Conservation (phyloP, 2,329 filamentous ascomycete genomes). For the Aspergillus brasiliensis region DNA sequence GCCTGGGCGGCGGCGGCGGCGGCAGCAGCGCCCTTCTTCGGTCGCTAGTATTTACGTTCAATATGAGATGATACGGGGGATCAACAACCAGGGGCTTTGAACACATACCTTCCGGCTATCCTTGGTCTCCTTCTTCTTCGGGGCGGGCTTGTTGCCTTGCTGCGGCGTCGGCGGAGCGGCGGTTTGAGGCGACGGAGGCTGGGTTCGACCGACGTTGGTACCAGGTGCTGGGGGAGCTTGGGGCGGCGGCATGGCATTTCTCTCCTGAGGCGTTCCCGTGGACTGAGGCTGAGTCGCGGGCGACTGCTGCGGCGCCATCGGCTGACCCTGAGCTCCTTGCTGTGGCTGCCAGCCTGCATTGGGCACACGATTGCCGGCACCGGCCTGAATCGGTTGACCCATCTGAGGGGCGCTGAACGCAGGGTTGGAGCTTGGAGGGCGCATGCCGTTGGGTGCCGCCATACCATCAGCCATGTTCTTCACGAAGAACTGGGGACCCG, state of each 20-base stretch:
- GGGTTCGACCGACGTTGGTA: slow-evolving; percentile 43
- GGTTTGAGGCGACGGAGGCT: slow-evolving; percentile 48
- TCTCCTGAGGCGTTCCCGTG: slow-evolving; percentile 60
- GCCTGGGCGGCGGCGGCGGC: slow-evolving; percentile 38
- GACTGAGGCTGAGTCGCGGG: slow-evolving; percentile 47
- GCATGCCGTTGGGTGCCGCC: slow-evolving; percentile 56
- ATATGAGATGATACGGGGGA: slow-evolving; percentile 12
- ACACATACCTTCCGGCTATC: slow-evolving; percentile 54
- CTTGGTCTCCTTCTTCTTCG: slow-evolving; percentile 62
- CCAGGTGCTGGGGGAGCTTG: slow-evolving; percentile 46
- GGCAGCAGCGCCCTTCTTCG: slow-evolving; percentile 37
- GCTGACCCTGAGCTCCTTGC: slow-evolving; percentile 42
- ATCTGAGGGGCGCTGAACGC: slow-evolving; percentile 46
- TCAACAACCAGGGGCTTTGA: neutral
- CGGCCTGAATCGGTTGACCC: slow-evolving; percentile 47
- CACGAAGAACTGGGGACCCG: slow-evolving; percentile 44
- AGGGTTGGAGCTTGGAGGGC: slow-evolving; percentile 59
- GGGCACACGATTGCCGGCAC: slow-evolving; percentile 42
- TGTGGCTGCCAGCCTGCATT: slow-evolving; percentile 45
- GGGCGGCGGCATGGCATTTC: slow-evolving; percentile 55
- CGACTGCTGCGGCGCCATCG: slow-evolving; percentile 52
- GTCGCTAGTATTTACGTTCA: slow-evolving; percentile 36
- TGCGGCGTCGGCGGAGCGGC: slow-evolving; percentile 64
- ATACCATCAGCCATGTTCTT: slow-evolving; percentile 48
- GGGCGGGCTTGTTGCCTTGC: slow-evolving; percentile 59